Evolutionary conservation across 306 rosid species (phyloP).

Genomic region (Pueraria montana): DNA sequence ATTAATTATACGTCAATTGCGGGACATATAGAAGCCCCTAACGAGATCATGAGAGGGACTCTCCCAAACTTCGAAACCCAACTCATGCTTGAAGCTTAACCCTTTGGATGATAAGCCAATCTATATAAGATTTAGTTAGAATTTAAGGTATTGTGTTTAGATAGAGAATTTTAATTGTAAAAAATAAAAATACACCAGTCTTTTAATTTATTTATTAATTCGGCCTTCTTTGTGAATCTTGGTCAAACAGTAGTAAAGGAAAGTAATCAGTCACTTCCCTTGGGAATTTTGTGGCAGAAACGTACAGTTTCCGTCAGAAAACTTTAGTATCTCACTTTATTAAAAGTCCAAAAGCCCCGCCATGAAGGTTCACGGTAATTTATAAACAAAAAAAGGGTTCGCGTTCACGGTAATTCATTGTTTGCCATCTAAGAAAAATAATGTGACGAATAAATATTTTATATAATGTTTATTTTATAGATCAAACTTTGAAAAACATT

Average conservation of each 20-base stretch:
- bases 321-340: neutral
- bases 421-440: neutral
- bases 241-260: neutral
- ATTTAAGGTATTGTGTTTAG: too few relatives aligned
- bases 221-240: neutral
- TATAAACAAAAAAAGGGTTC: too few relatives aligned
- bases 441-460: neutral
- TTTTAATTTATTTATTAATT: too few relatives aligned
- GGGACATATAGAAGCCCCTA: too few relatives aligned
- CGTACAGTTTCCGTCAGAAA: neutral
- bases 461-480: neutral
- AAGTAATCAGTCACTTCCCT: neutral
- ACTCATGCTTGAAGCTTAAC: too few relatives aligned
- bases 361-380: neutral
- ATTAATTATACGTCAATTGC: too few relatives aligned
- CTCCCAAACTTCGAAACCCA: too few relatives aligned
- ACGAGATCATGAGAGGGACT: too few relatives aligned
- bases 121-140: too few relatives aligned
- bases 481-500: neutral
- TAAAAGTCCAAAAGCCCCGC: neutral
- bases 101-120: too few relatives aligned
- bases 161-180: too few relatives aligned
- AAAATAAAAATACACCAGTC: too few relatives aligned
- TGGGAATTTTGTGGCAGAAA: slow-evolving; percentile 29
- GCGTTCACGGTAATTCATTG: neutral